Conservation (phyloP, 139 green algal species). For the Eudorina sp. region DNA sequence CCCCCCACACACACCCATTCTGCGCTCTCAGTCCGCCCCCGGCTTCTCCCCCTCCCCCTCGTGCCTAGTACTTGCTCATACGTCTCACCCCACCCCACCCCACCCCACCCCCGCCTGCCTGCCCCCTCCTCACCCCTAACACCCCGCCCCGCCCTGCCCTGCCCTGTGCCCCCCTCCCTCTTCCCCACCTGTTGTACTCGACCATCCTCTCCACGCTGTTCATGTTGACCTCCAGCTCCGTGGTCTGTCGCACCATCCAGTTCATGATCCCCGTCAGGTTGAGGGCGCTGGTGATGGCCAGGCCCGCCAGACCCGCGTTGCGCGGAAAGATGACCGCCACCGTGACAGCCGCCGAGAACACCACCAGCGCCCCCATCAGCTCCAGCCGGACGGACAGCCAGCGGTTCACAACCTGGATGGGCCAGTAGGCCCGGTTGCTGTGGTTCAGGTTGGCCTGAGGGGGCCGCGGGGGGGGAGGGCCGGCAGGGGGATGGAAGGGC, state of each 20-base stretch:
- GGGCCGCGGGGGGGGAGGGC: not conserved
- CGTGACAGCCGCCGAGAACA: conserved; percentile 66
- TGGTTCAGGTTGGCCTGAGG: conserved; percentile 49
- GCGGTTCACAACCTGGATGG: conserved; percentile 83
- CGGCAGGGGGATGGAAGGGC: not conserved
- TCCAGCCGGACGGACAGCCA: conserved; percentile 96
- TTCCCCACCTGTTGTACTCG: conserved; percentile 75
- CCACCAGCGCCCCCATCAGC: conserved; percentile 83
- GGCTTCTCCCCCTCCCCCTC: not conserved
- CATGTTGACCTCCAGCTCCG: conserved; percentile 93
- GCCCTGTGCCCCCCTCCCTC: too few species aligned
- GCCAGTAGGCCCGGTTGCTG: conserved; percentile 65
- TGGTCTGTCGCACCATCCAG: conserved; percentile 89
- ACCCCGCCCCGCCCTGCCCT: too few species aligned
- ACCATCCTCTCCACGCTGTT: conserved; percentile 84
- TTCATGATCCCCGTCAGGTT: conserved; percentile 79
- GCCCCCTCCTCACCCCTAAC: not conserved
- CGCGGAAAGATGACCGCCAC: conserved; percentile 74
- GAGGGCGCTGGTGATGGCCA: conserved; percentile 90
- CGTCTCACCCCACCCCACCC: not conserved
- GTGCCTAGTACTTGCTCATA: not conserved
- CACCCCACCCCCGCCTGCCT: not conserved
- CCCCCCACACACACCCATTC: too few species aligned
- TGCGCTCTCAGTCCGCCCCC: not conserved
- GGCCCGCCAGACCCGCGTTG: conserved; percentile 86